Percentiles rank a stretch among this genome's conserved stretches.
Evolutionary conservation across 345 rosid species (phyloP).

Genomic region (Cardamine occulta): DNA sequence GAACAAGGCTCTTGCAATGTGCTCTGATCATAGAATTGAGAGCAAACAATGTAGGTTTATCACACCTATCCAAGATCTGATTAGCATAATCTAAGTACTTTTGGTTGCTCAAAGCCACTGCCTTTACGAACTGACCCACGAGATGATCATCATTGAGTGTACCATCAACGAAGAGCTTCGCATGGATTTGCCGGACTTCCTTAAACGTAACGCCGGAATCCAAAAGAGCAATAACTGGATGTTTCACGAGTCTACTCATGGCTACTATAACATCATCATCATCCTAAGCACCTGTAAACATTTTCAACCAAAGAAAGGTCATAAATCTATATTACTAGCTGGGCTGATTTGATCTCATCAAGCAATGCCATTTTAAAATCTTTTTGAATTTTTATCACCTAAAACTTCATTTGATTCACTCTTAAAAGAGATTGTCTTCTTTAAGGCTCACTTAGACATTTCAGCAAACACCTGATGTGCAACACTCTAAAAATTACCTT

Average conservation of each 20-base stretch:
- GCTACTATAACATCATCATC: slow-evolving; percentile 32
- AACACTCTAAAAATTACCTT: neutral
- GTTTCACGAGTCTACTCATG: slow-evolving; percentile 40
- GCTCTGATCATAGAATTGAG: slow-evolving; percentile 69
- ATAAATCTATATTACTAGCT: neutral
- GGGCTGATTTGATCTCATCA: neutral
- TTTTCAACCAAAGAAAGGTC: neutral
- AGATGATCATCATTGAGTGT: slow-evolving; percentile 49
- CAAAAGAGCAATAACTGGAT: slow-evolving; percentile 38
- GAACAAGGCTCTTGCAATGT: slow-evolving; percentile 54
- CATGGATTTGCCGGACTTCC: slow-evolving; percentile 61
- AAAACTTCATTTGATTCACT: slow-evolving; percentile 2
- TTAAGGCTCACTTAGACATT: slow-evolving; percentile 10
- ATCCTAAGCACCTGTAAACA: slow-evolving; percentile 25
- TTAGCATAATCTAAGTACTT: slow-evolving; percentile 50
- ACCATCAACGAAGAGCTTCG: slow-evolving; percentile 54
- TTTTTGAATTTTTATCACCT: neutral
- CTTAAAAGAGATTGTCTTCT: neutral
- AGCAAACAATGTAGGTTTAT: slow-evolving; percentile 53
- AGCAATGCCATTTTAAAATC: neutral
- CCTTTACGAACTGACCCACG: slow-evolving; percentile 58
- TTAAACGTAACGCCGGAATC: slow-evolving; percentile 39
- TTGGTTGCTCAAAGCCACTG: slow-evolving; percentile 55
- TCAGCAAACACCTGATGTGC: slow-evolving; percentile 26
- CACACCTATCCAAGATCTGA: slow-evolving; percentile 53